Evolutionary conservation across 1,139 yeast genomes (phyloP).

Genomic region (Pichia sp.): DNA sequence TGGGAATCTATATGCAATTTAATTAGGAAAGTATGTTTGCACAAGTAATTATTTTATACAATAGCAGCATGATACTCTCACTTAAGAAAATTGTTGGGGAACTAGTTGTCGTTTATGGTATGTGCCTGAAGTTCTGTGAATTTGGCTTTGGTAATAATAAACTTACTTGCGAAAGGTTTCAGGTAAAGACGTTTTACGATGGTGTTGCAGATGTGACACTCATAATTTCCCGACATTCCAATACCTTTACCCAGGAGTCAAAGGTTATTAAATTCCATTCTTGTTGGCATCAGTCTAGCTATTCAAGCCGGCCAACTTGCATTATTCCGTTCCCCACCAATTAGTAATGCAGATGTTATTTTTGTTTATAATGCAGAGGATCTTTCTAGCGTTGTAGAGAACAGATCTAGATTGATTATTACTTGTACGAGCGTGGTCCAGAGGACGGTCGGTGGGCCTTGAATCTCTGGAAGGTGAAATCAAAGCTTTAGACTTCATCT

Average conservation of each 20-base stretch:
- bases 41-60: conserved; percentile 65
- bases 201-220: conserved; percentile 89
- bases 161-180: conserved; percentile 72
- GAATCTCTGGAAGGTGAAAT: too few relatives aligned
- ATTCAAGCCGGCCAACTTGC: conserved; percentile 64
- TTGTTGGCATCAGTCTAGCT: conserved; percentile 77
- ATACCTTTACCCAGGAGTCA: conserved; percentile 34
- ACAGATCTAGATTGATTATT: too few relatives aligned
- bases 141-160: conserved; percentile 94
- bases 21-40: conserved; percentile 76
- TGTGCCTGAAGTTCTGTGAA: conserved; percentile 81
- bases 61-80: conserved; percentile 69
- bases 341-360: conserved; percentile 82
- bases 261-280: conserved; percentile 57
- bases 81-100: conserved; percentile 62
- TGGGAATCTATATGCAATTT: conserved; percentile 73
- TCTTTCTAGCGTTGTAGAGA: too few relatives aligned
- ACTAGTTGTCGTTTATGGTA: conserved; percentile 80
- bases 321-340: conserved; percentile 66
- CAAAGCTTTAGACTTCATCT: too few relatives aligned
- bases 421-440: too few relatives aligned
- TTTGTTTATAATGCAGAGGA: too few relatives aligned
- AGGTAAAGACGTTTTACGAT: conserved; percentile 85
- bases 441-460: too few relatives aligned
- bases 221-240: conserved; percentile 63